Base-by-base conservation (phyloP, 2,329 filamentous ascomycete genomes). In the Tolypocladium guangdongense region DNA sequence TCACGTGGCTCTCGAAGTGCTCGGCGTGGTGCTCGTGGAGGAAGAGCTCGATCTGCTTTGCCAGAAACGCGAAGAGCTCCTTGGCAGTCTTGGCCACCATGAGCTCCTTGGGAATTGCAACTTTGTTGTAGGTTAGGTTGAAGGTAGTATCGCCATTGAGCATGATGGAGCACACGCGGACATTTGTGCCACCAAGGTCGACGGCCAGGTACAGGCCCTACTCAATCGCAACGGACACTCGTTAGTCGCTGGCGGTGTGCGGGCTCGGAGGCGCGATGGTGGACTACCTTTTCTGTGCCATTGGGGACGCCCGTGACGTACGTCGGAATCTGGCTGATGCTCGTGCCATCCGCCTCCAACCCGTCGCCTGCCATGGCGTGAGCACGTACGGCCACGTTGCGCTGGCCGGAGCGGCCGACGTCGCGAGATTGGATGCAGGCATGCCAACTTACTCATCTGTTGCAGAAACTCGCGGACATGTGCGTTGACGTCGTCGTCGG, bases 101-200 rank as follows among this genome's bases (percentile, higher is more conserved):
- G 66, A 97, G 78, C 60, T 92, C 81, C 60, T 83, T 86, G 8
- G 93, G 93, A 54, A 99, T 95, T 57, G 90, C 82, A 54, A 95
- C 87, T 74, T 97, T 97, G 72, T 83, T 89, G 74, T 90, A 95
- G 52, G 87, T 95, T 62, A 97, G 82, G 70, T 88, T 89, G 77
- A 96, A 97, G 54, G 90, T 96, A 63, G 87, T 91, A 74, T 97
- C 90, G 65, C 93, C 93, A 67, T 96, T 91, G 56, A 99, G 78
- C 62, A 88, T 82, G 64, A 99, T 87, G 45, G 92, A 96, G 75
- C 93, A 99, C 64, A 99, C 93, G 62, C 93, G 87, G 73, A 97
- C 96, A 75, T 99, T 99, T 59, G 93, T 99, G 63, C 93, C 93
- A 57, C 93, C 93, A n/a, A 99, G 81, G 66, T 99, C 93, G 59